A percentile compares a stretch with the other conserved stretches of the same genome.
Evolutionary conservation across 148 eudicot genomes (phyloP).

Genomic region (Euryodendron excelsum): DNA sequence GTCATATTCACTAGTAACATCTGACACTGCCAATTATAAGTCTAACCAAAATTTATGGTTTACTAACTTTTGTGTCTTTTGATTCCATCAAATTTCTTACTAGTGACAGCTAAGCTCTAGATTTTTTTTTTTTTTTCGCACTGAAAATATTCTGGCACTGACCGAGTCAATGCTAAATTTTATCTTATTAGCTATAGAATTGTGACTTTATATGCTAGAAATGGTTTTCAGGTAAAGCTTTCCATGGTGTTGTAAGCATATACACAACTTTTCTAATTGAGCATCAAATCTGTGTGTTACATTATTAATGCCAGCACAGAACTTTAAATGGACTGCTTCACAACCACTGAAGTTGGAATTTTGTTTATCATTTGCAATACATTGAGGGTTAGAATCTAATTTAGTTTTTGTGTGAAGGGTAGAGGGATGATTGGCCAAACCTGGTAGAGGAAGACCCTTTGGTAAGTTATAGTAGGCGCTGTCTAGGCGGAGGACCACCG

Average conservation of each 20-base stretch:
- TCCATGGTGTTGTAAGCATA: background rate
- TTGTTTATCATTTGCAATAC: background rate
- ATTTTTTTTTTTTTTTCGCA: background rate
- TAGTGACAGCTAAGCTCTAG: constrained; percentile 1
- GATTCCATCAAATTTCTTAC: background rate
- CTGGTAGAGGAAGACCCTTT: too few relatives aligned
- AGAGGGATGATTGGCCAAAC: too few relatives aligned
- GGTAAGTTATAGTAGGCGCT: too few relatives aligned
- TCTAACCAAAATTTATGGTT: background rate
- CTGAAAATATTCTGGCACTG: background rate
- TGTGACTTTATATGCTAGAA: background rate
- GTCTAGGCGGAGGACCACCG: too few relatives aligned
- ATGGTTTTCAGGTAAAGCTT: background rate
- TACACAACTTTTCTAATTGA: background rate
- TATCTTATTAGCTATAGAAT: background rate
- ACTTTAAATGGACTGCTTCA: background rate
- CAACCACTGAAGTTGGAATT: background rate
- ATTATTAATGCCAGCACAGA: too few relatives aligned
- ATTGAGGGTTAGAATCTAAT: background rate
- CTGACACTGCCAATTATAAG: background rate
- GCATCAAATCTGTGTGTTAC: background rate
- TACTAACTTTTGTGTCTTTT: background rate
- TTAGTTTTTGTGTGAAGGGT: too few relatives aligned
- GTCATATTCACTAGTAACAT: background rate
- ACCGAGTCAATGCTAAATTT: background rate